Percentiles rank a stretch among this genome's conserved stretches.
These are phyloP conservation scores for Mycena belliarum DNA, from an alignment of 768 basidiomycete species.

Conservation along the genomic window DNA sequence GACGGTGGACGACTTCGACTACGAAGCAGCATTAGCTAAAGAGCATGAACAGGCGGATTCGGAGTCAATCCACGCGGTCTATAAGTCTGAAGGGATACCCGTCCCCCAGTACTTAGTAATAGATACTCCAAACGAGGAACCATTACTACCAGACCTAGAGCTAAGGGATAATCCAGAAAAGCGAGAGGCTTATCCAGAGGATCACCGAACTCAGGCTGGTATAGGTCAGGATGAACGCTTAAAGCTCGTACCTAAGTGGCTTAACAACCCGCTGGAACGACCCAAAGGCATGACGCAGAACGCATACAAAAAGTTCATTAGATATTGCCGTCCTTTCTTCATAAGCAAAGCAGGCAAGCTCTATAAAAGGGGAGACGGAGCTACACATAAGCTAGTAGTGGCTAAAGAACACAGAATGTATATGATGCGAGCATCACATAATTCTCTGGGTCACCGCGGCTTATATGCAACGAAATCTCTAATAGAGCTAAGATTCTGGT, in stretches of 20 bases:
- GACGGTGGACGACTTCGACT: too few relatives aligned
- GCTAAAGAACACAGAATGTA: background rate
- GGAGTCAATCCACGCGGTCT: too few relatives aligned
- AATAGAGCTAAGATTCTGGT: background rate
- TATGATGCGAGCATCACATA: background rate
- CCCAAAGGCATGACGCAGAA: background rate
- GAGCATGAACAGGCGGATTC: too few relatives aligned
- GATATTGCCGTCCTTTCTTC: background rate
- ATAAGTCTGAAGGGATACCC: too few relatives aligned
- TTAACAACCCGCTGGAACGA: background rate
- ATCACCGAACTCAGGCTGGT: too few relatives aligned
- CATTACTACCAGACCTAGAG: too few relatives aligned
- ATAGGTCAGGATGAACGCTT: background rate
- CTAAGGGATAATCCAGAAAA: too few relatives aligned
- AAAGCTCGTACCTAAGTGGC: background rate
- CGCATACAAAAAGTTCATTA: background rate
- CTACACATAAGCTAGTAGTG: background rate
- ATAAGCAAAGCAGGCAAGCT: background rate
- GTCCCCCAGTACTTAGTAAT: too few relatives aligned
- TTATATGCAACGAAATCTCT: background rate
- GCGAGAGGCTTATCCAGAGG: too few relatives aligned
- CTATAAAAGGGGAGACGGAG: background rate
- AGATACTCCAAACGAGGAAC: too few relatives aligned
- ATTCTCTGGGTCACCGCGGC: background rate
- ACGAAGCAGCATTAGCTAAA: too few relatives aligned